Percentiles rank a stretch among this genome's conserved stretches.
phyloP scores from a whole-genome alignment of 176 grass and related monocot species.

The Calamus simplicifolius region DNA sequence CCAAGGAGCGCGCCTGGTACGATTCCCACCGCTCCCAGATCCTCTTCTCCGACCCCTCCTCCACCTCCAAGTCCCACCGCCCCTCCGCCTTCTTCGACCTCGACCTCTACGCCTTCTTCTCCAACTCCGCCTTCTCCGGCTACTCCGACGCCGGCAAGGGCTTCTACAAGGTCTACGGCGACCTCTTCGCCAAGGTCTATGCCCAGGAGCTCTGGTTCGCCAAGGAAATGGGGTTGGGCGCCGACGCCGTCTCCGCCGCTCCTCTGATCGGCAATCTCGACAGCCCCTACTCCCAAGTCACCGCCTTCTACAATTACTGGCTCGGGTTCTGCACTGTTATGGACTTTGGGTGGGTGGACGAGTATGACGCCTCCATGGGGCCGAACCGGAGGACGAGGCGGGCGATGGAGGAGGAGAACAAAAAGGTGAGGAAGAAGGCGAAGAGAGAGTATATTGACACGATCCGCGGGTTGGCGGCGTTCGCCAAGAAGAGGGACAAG shows the following conservation, averaged over 20 bases:
- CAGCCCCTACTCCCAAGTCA: conserved; percentile 59
- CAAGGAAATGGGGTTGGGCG: conserved; percentile 43
- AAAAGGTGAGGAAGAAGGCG: conserved; percentile 71
- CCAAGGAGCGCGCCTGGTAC: conserved; percentile 82
- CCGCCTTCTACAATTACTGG: conserved; percentile 86
- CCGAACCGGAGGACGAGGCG: conserved; percentile 60
- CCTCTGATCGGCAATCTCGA: conserved; percentile 88
- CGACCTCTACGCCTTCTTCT: conserved; percentile 75
- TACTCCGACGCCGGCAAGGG: conserved; percentile 73
- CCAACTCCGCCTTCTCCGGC: conserved; percentile 58
- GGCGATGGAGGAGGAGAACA: conserved; percentile 94
- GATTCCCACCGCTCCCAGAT: conserved; percentile 95
- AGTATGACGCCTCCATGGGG: conserved; percentile 53
- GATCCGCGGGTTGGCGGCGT: conserved; percentile 52
- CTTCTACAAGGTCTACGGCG: conserved; percentile 94
- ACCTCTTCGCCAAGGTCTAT: conserved; percentile 68
- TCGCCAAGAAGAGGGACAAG: conserved; percentile 95
- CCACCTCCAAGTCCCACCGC: conserved; percentile 22
- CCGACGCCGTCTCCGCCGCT: conserved; percentile 33
- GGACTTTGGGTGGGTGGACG: conserved; percentile 83
- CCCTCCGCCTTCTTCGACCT: conserved; percentile 43
- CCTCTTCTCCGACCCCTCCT: conserved; percentile 49
- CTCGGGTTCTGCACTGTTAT: conserved; percentile 61
- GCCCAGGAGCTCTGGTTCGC: conserved; percentile 71
- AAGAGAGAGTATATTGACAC: conserved; percentile 85